Evolutionary conservation across 352 stramenopile genomes (phyloP).

Genomic region (Pythium chondricola): DNA sequence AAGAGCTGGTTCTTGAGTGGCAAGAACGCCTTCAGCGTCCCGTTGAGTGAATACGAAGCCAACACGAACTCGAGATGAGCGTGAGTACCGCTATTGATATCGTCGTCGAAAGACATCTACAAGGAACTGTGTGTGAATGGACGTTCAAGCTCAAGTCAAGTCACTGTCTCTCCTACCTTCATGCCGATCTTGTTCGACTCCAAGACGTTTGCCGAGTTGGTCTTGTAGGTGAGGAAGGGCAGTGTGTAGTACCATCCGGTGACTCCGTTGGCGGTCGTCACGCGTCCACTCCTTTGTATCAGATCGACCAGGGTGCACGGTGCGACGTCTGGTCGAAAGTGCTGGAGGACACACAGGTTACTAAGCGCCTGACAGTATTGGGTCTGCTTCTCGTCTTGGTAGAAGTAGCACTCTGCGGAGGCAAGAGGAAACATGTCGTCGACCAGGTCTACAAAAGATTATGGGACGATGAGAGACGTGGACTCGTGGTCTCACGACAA

Average conservation of each 20-base stretch:
- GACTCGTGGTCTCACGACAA: too few species aligned
- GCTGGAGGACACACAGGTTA: constrained; percentile 92
- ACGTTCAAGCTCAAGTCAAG: not conserved
- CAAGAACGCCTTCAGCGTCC: constrained; percentile 72
- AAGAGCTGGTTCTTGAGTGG: constrained; percentile 70
- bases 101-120: constrained; percentile 81
- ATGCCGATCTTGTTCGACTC: constrained; percentile 68
- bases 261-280: constrained; percentile 36
- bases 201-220: constrained; percentile 48
- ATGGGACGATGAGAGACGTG: too few species aligned
- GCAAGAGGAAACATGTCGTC: constrained; percentile 74
- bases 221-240: constrained; percentile 87
- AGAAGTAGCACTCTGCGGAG: constrained; percentile 85
- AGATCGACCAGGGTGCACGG: constrained; percentile 75
- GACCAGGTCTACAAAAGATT: constrained; percentile 37
- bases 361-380: constrained; percentile 83
- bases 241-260: constrained; percentile 70
- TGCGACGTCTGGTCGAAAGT: constrained; percentile 58
- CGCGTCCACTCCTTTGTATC: constrained; percentile 55
- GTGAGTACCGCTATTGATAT: constrained; percentile 26
- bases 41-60: constrained; percentile 84
- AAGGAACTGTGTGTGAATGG: not conserved
- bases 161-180: constrained; percentile 26
- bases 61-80: constrained; percentile 84
- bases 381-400: constrained; percentile 54